phyloP scores from a whole-genome alignment of 108 stramenopile species.

The Fragilariopsis cylindrus region DNA sequence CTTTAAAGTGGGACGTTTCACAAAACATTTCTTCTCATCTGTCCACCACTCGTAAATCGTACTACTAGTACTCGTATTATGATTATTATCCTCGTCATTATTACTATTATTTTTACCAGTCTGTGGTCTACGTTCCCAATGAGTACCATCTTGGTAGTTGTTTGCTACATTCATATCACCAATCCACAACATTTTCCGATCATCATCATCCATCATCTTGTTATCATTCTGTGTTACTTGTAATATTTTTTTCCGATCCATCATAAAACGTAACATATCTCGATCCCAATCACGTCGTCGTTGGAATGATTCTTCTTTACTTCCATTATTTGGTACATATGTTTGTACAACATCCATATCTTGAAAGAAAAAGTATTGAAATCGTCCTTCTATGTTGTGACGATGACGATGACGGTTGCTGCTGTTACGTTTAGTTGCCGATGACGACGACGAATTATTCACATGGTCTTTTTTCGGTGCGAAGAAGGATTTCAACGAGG shows the following conservation, averaged over 20 bases:
- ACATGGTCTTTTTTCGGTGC: constrained; percentile 8
- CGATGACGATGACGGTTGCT: background rate
- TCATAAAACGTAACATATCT: constrained; percentile 28
- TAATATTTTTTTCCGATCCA: constrained; percentile 28
- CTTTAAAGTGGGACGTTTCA: constrained; percentile 5
- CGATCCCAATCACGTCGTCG: constrained; percentile 38
- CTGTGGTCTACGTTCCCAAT: constrained; percentile 19
- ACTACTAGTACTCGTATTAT: background rate
- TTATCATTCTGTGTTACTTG: background rate
- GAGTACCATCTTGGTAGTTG: constrained; percentile 37
- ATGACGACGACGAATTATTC: background rate
- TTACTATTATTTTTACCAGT: background rate
- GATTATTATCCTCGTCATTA: background rate
- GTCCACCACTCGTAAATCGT: constrained; percentile 42
- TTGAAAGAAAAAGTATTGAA: constrained; percentile 44
- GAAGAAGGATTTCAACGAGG: constrained; percentile 36
- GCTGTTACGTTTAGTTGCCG: background rate
- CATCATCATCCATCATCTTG: background rate
- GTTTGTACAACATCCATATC: constrained; percentile 44
- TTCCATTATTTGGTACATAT: constrained; percentile 58
- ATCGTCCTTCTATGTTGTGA: constrained; percentile 51
- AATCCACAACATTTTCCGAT: constrained; percentile 44
- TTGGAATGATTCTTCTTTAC: constrained; percentile 21
- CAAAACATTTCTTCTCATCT: constrained; percentile 35
- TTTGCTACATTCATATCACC: constrained; percentile 45